phyloP scores from a whole-genome alignment of 1,284 basidiomycete genomes.

The Phaffia rhodozyma region DNA sequence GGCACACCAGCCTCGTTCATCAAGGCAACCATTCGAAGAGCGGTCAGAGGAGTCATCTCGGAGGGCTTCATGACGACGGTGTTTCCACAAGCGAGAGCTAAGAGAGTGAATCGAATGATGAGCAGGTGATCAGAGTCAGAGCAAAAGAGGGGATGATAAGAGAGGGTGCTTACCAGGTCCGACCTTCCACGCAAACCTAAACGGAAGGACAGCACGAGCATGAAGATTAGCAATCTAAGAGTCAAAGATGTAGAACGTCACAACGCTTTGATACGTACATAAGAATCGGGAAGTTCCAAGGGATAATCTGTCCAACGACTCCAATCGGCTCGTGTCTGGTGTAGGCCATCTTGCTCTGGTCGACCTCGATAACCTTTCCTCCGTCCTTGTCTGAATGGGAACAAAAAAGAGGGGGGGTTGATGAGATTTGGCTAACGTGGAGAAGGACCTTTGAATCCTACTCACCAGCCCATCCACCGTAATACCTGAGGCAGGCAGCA shows the following conservation, averaged over 20 bases:
- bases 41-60: conserved; percentile 57
- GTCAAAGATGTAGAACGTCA: conserved; percentile 22
- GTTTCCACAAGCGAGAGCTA: conserved; percentile 67
- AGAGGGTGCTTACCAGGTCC: conserved; percentile 49
- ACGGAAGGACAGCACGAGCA: conserved; percentile 2
- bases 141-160: conserved; percentile 55
- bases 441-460: no score
- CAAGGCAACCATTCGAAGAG: conserved; percentile 36
- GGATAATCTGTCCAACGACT: conserved; percentile 72
- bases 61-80: conserved; percentile 75
- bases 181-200: conserved; percentile 57
- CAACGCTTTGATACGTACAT: conserved; percentile 23
- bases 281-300: conserved; percentile 43
- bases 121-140: conserved; percentile 44
- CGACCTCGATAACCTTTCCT: conserved; percentile 57
- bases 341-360: conserved; percentile 23
- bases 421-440: no score
- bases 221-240: conserved; percentile 6
- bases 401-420: conserved; percentile 4
- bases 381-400: conserved; percentile 56
- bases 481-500: conserved; percentile 57
- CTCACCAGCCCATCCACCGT: conserved; percentile 36
- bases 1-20: conserved; percentile 51
- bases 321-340: conserved; percentile 75
- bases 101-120: no score